A percentile compares a stretch with the other conserved stretches of the same genome.
These are phyloP conservation scores for Fagus sylvatica DNA, from an alignment of 306 rosid genomes.

Conservation along the genomic window DNA sequence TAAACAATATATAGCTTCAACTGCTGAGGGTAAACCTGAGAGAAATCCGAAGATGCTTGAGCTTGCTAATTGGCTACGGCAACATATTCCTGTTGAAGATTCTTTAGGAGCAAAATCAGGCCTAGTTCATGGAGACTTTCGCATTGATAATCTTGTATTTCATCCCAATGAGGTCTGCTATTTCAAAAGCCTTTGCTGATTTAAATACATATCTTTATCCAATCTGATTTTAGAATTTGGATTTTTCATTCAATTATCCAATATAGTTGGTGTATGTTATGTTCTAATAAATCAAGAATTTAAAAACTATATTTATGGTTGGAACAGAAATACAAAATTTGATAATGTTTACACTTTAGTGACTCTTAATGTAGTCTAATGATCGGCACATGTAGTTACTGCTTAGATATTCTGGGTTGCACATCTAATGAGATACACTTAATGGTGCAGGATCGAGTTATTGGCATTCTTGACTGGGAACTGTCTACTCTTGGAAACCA, in stretches of 20 bases:
- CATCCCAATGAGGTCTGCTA: slow-evolving; percentile 80
- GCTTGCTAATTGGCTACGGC: slow-evolving; percentile 72
- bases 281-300: not conserved
- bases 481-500: slow-evolving; percentile 94
- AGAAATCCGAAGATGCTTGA: slow-evolving; percentile 87
- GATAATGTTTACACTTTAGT: not conserved
- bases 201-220: not conserved
- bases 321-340: not conserved
- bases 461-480: slow-evolving; percentile 98
- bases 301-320: not conserved
- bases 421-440: slow-evolving; percentile 26
- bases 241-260: not conserved
- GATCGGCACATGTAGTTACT: slow-evolving; percentile 2
- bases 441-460: slow-evolving; percentile 84
- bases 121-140: slow-evolving; percentile 97
- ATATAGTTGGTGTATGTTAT: not conserved
- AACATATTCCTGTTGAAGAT: slow-evolving; percentile 78
- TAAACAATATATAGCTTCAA: slow-evolving; percentile 78
- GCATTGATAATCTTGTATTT: slow-evolving; percentile 87
- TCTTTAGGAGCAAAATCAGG: slow-evolving; percentile 72
- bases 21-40: slow-evolving; percentile 71
- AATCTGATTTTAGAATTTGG: not conserved
- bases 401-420: slow-evolving; percentile 25
- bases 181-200: slow-evolving; percentile 2
- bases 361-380: not conserved